A percentile compares a stretch with the other conserved stretches of the same genome.
Evolutionary conservation across 192 early-diverging fungal species (phyloP).

Genomic region (Powellomyces hirtus): DNA sequence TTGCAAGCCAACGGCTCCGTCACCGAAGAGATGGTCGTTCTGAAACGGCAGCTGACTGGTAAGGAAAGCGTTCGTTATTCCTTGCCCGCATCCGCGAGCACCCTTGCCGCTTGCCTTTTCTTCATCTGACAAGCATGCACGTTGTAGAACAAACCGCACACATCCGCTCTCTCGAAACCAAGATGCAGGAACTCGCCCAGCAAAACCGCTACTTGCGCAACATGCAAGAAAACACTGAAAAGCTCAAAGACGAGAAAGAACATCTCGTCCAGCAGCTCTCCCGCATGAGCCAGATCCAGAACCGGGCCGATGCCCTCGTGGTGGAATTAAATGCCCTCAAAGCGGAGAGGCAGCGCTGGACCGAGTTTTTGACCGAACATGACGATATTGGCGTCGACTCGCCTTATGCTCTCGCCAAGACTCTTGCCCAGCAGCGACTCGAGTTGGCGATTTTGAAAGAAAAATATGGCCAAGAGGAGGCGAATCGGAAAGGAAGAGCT

Average conservation of each 20-base stretch:
- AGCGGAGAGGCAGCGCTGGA: slow-evolving; percentile 61
- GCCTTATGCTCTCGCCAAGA: slow-evolving; percentile 48
- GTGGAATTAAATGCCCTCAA: slow-evolving; percentile 45
- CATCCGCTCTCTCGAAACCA: slow-evolving; percentile 55
- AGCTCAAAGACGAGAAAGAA: slow-evolving; percentile 38
- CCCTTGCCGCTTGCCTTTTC: too few species aligned
- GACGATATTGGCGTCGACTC: slow-evolving; percentile 47
- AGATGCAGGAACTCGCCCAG: slow-evolving; percentile 52
- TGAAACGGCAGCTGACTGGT: slow-evolving; percentile 54
- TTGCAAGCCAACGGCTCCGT: slow-evolving; percentile 37
- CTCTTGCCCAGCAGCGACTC: slow-evolving; percentile 46
- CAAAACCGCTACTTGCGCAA: slow-evolving; percentile 28
- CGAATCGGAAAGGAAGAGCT: slow-evolving; percentile 33
- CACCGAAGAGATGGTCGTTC: slow-evolving; percentile 1
- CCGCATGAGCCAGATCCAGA: slow-evolving; percentile 28
- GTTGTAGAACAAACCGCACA: slow-evolving; percentile 50
- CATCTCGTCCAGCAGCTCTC: slow-evolving; percentile 31
- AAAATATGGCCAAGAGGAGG: slow-evolving; percentile 34
- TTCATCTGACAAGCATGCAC: too few species aligned
- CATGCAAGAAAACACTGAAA: slow-evolving; percentile 28
- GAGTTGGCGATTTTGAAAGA: slow-evolving; percentile 43
- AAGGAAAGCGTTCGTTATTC: too few species aligned
- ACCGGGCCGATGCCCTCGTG: slow-evolving; percentile 43
- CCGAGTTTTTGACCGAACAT: slow-evolving; percentile 30
- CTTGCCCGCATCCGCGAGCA: too few species aligned